Evolutionary conservation across 495 filamentous ascomycete genomes (phyloP), one percentile per base, ranked within the genome.

Genomic region (Aspergillus bridgeri): DNA sequence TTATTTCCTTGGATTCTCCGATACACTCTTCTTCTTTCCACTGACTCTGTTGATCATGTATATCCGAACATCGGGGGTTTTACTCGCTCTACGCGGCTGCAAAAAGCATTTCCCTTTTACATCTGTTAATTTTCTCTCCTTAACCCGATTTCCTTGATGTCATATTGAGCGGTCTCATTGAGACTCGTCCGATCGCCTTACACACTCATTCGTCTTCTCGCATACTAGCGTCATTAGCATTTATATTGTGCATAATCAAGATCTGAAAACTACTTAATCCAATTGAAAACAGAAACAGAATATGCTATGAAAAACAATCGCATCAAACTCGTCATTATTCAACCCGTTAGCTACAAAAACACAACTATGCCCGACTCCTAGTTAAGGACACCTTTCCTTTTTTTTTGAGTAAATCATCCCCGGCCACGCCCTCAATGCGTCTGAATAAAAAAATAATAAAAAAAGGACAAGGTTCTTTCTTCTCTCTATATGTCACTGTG

Each of bases 171-270:
- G 11, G 11, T 18, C 19, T 6, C 43, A 48, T 17, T 25, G 42
- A 33, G 6, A 18, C 23, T 54, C 53, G 19, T 6, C n/a, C 11
- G 38, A 51, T 38, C 42, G 18, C 18, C 38, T n/a, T 42, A 20
- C 50, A 42, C 22, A 43, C 27, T 17, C 19, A 15, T 25, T 52
- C 42, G 5, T 4, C 15, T 29, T 17, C 19, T 23, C 42, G 49
- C 50, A 52, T 52, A 13, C 43, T 52, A 52, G 50, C 50, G 29
- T 52, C 15, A 33, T 33, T 52, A 22, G 29, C 50, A 52, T 42
- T 42, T 52, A 17, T 42, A 15, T 23, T n/a, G 8, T 15, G 15
- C 21, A 18, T 17, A 3, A 43, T 21, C 29, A 18, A 17, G 5
- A 38, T 18, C 15, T 20, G 7, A 18, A n/a, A 22, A 38, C 17